Evolutionary conservation across 1,284 basidiomycete genomes (phyloP).

Genomic region (Rhodofomes roseus): DNA sequence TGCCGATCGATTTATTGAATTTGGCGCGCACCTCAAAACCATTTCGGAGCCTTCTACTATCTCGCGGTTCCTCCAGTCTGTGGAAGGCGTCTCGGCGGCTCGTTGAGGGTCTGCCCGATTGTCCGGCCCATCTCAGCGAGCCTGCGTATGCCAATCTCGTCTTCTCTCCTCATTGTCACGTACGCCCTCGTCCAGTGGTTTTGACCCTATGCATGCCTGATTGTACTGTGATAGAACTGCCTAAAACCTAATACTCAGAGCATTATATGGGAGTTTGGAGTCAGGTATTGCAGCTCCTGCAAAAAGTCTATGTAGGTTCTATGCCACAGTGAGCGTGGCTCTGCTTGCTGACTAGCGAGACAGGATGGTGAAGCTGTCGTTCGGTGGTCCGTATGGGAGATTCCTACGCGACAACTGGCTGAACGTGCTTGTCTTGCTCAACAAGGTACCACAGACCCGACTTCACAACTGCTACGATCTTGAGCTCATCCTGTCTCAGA

Average conservation of each 20-base stretch:
- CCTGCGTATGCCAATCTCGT: slow-evolving; percentile 15
- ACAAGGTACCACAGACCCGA: no score
- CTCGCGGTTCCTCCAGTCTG: slow-evolving; percentile 5
- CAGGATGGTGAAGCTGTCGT: neutral
- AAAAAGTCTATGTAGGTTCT: neutral
- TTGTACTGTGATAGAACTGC: neutral
- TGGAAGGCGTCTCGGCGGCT: slow-evolving; percentile 16
- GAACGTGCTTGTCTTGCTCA: no score
- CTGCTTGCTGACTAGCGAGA: neutral
- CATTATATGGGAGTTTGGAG: slow-evolving; percentile 1
- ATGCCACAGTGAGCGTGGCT: neutral
- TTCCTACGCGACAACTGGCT: no score
- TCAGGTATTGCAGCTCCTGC: neutral
- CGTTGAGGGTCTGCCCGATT: slow-evolving; percentile 14
- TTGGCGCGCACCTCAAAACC: slow-evolving; percentile 15
- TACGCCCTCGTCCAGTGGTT: neutral
- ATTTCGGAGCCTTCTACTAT: slow-evolving; percentile 17
- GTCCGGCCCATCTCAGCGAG: slow-evolving; percentile 17
- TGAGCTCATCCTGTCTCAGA: no score
- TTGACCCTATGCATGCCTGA: neutral
- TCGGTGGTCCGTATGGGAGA: no score
- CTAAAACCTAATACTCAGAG: neutral
- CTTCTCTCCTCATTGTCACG: slow-evolving; percentile 10
- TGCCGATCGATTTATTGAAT: slow-evolving; percentile 16
- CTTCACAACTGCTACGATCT: no score